Conservation (phyloP, 768 basidiomycete species). For the Amanita jacksonii region DNA sequence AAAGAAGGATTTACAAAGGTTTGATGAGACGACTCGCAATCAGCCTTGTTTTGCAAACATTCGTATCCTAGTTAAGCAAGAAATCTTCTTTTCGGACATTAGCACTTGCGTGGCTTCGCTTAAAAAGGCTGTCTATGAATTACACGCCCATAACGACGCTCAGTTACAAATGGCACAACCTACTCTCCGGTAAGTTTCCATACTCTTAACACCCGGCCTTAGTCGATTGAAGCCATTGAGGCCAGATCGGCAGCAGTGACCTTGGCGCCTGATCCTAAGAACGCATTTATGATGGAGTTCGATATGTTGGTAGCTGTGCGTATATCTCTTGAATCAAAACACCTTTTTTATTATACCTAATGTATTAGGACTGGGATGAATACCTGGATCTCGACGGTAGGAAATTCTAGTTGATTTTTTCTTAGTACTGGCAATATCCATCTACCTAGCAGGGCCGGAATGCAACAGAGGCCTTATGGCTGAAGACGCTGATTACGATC, state of each 20-base stretch:
- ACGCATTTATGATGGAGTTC: conserved; percentile 45
- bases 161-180: conserved; percentile 68
- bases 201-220: no score
- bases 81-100: conserved; percentile 75
- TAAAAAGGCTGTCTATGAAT: conserved; percentile 68
- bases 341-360: conserved; percentile 1
- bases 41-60: not conserved
- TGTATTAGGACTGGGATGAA: conserved; percentile 51
- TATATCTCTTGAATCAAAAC: conserved; percentile 7
- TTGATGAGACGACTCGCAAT: not conserved
- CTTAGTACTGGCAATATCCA: not conserved
- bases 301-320: conserved; percentile 56
- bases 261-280: conserved; percentile 39
- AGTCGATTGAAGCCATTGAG: no score
- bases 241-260: conserved; percentile 42
- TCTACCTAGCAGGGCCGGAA: not conserved
- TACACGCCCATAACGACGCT: conserved; percentile 36
- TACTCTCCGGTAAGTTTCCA: conserved; percentile 41
- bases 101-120: conserved; percentile 66
- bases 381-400: conserved; percentile 41
- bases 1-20: conserved; percentile 36
- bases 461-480: conserved; percentile 18
- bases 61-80: conserved; percentile 58
- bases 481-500: conserved; percentile 39
- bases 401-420: conserved; percentile 5